Conservation (phyloP, 768 basidiomycete species). For the Paxillus ammoniavirescens region DNA sequence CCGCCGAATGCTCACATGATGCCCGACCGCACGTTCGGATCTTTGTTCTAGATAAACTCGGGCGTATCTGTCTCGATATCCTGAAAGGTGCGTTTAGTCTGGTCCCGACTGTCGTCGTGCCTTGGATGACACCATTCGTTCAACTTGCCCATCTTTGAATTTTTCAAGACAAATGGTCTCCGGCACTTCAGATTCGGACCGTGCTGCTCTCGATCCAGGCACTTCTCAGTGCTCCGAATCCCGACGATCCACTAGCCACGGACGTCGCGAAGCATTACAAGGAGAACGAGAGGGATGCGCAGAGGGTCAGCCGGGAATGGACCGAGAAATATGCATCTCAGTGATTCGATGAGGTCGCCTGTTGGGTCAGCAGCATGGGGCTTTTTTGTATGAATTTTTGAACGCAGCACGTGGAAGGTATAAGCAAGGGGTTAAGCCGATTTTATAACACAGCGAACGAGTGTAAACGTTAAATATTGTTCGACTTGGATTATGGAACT, state of each 20-base stretch:
- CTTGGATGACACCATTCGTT: no score
- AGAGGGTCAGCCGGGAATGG: constrained; percentile 93
- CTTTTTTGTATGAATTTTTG: background rate
- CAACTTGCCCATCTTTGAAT: no score
- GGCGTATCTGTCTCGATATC: constrained; percentile 97
- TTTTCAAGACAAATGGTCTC: constrained; percentile 93
- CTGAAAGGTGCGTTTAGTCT: constrained; percentile 69
- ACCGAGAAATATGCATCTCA: constrained; percentile 78
- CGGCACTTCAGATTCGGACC: constrained; percentile 96
- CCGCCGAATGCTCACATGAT: constrained; percentile 20
- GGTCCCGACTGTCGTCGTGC: background rate
- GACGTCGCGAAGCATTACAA: constrained; percentile 99
- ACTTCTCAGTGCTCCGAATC: constrained; percentile 94
- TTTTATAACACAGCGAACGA: no score
- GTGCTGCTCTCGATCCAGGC: constrained; percentile 97
- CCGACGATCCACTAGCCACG: constrained; percentile 91
- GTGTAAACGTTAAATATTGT: background rate
- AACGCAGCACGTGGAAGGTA: background rate
- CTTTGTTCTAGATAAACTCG: constrained; percentile 79
- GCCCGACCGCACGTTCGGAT: background rate
- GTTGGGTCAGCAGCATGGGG: background rate
- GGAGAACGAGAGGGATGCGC: constrained; percentile 92
- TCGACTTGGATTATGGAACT: background rate
- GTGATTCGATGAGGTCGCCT: constrained; percentile 5
- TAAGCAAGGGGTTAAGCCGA: background rate